Percentiles rank a stretch among this genome's conserved stretches.
These are phyloP conservation scores for Incumbomyces lentus DNA, from an alignment of 2,329 filamentous ascomycete species.

Conservation along the genomic window DNA sequence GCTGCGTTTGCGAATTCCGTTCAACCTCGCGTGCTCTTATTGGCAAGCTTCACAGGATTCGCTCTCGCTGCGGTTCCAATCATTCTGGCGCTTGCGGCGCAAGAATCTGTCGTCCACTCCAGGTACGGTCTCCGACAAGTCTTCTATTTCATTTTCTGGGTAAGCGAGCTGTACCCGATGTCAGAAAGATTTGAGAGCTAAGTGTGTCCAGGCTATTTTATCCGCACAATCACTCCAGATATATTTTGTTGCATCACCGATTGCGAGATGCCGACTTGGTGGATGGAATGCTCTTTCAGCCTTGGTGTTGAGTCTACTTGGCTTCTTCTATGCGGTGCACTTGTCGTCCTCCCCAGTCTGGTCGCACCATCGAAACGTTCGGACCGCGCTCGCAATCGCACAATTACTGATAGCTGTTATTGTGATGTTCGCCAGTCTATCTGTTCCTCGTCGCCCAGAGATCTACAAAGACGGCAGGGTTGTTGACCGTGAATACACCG, in stretches of 20 bases:
- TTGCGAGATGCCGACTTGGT: slow-evolving; percentile 16
- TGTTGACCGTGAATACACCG: slow-evolving; percentile 55
- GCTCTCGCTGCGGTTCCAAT: slow-evolving; percentile 33
- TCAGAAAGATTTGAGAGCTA: too few species aligned
- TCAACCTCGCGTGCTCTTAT: slow-evolving; percentile 45
- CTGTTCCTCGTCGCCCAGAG: slow-evolving; percentile 56
- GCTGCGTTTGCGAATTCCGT: slow-evolving; percentile 51
- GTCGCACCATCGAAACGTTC: slow-evolving; percentile 12
- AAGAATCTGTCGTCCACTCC: slow-evolving; percentile 22
- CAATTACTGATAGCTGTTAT: slow-evolving; percentile 27
- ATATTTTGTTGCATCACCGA: slow-evolving; percentile 14
- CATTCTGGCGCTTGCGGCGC: slow-evolving; percentile 40
- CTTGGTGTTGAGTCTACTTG: slow-evolving; percentile 13
- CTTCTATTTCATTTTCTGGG: slow-evolving; percentile 53
- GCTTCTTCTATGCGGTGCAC: slow-evolving; percentile 18
- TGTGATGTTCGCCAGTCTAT: slow-evolving; percentile 41
- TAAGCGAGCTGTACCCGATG: slow-evolving; percentile 25
- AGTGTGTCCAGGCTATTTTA: slow-evolving; percentile 11
- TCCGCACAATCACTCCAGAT: slow-evolving; percentile 15
- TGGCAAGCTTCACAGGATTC: slow-evolving; percentile 20
- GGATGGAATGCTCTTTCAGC: slow-evolving; percentile 13
- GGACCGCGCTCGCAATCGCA: slow-evolving; percentile 16
- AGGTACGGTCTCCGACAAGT: slow-evolving; percentile 45
- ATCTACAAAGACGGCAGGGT: slow-evolving; percentile 49
- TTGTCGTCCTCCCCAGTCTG: slow-evolving; percentile 11